Percentiles rank a stretch among this genome's conserved stretches.
phyloP scores from a whole-genome alignment of 148 eudicot species.

The Hydrangea macrophylla region DNA sequence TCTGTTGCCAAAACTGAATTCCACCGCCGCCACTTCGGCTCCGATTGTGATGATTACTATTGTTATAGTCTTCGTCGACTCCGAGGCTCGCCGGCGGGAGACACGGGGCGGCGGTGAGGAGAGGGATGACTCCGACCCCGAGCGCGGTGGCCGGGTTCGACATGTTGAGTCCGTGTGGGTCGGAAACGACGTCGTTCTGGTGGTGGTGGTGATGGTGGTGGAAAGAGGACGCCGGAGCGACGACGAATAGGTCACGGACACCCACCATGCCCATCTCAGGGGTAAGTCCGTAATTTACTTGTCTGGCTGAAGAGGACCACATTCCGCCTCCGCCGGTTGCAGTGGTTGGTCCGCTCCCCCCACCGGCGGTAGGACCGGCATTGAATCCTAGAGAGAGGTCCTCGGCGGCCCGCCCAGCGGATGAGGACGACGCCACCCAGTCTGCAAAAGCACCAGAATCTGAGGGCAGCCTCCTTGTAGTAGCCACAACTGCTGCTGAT shows the following conservation, averaged over 20 bases:
- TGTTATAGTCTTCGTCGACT: slow-evolving; percentile 16
- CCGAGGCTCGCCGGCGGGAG: slow-evolving; percentile 12
- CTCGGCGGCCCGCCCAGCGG: slow-evolving; percentile 27
- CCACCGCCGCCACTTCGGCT: slow-evolving; percentile 19
- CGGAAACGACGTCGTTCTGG: slow-evolving; percentile 20
- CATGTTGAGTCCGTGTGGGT: slow-evolving; percentile 20
- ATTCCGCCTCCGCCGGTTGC: slow-evolving; percentile 19
- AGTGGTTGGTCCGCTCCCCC: slow-evolving; percentile 4
- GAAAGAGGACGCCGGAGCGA: slow-evolving; percentile 51
- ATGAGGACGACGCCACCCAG: slow-evolving; percentile 43
- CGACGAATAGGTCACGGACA: slow-evolving; percentile 46
- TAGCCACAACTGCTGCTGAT: slow-evolving; percentile 46
- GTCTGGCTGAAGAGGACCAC: slow-evolving; percentile 48
- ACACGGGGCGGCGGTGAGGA: slow-evolving; percentile 48
- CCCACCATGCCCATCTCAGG: slow-evolving; percentile 63
- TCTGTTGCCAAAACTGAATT: slow-evolving; percentile 51
- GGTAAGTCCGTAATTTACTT: slow-evolving; percentile 38
- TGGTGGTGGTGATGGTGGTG: slow-evolving; percentile 24
- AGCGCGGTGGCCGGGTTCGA: slow-evolving; percentile 27
- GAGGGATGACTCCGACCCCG: slow-evolving; percentile 72
- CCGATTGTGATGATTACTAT: slow-evolving; percentile 11
- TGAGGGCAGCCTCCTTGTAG: slow-evolving; percentile 42
- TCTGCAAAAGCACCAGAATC: slow-evolving; percentile 61
- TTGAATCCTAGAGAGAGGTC: slow-evolving; percentile 62
- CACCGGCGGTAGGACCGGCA: slow-evolving; percentile 26